Evolutionary conservation across 805 yeast species (phyloP).

Genomic region (Blastobotrys attinorum): DNA sequence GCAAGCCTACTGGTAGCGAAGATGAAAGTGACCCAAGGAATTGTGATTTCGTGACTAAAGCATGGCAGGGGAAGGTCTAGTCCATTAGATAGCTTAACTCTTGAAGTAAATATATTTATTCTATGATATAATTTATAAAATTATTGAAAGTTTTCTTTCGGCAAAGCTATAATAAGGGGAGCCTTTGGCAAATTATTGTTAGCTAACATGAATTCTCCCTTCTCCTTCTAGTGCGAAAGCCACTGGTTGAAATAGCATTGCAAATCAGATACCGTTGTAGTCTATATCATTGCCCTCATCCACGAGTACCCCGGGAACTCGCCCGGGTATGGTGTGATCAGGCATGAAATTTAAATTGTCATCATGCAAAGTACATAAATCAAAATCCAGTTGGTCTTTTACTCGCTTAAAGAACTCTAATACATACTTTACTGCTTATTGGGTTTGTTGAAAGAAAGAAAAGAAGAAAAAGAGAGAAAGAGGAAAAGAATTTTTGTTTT

Average conservation of each 20-base stretch:
- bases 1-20: constrained; percentile 59
- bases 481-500: neutral
- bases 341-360: constrained; percentile 2
- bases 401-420: neutral
- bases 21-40: constrained; percentile 52
- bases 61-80: constrained; percentile 50
- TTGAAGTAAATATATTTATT: constrained; percentile 45
- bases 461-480: neutral
- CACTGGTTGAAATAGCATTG: no score
- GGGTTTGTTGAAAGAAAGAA: neutral
- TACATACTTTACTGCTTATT: neutral
- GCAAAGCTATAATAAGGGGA: neutral
- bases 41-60: constrained; percentile 78
- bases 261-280: constrained; percentile 95
- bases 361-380: neutral
- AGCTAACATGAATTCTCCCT: no score
- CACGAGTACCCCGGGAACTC: constrained; percentile 8
- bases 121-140: constrained; percentile 52
- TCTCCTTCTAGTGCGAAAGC: no score
- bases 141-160: constrained; percentile 14
- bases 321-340: constrained; percentile 2
- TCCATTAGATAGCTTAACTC: constrained; percentile 55
- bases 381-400: neutral
- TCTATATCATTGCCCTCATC: constrained; percentile 49
- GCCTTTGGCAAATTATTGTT: constrained; percentile 16